A percentile compares a stretch with the other conserved stretches of the same genome.
Evolutionary conservation across 257 asterid genomes (phyloP).

Genomic region (Solanum bulbocastanum): DNA sequence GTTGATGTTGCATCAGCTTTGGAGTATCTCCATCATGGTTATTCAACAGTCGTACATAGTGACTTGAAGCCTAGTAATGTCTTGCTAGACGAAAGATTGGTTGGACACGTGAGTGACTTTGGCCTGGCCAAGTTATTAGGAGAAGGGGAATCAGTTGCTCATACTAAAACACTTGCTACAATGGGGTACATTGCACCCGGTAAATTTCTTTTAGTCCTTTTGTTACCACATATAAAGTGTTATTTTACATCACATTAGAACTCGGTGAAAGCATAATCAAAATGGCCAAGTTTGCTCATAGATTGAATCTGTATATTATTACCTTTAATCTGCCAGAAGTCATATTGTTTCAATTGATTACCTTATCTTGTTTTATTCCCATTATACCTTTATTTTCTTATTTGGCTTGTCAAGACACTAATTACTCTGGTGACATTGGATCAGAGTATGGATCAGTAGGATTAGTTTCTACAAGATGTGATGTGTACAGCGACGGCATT

Average conservation of each 20-base stretch:
- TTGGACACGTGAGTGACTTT: constrained; percentile 1
- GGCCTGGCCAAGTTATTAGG: neutral
- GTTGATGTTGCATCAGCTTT: neutral
- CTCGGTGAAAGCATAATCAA: too few species aligned
- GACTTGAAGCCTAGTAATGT: neutral
- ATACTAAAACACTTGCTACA: neutral
- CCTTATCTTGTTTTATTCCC: too few species aligned
- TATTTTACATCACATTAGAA: neutral
- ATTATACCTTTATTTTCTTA: too few species aligned
- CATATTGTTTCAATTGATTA: too few species aligned
- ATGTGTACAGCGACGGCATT: neutral
- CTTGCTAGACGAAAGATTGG: neutral
- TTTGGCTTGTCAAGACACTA: neutral
- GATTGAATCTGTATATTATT: too few species aligned
- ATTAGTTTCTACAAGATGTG: neutral
- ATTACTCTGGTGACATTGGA: neutral
- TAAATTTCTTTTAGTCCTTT: neutral
- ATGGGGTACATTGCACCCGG: neutral
- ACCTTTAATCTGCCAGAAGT: too few species aligned
- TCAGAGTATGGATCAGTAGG: neutral
- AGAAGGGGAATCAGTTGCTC: neutral
- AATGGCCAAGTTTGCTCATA: too few species aligned
- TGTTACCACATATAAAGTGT: neutral
- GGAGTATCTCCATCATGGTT: neutral
- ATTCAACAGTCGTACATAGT: neutral